Conservation (phyloP, 2,329 filamentous ascomycete genomes). For the Elsinoe fawcettii region DNA sequence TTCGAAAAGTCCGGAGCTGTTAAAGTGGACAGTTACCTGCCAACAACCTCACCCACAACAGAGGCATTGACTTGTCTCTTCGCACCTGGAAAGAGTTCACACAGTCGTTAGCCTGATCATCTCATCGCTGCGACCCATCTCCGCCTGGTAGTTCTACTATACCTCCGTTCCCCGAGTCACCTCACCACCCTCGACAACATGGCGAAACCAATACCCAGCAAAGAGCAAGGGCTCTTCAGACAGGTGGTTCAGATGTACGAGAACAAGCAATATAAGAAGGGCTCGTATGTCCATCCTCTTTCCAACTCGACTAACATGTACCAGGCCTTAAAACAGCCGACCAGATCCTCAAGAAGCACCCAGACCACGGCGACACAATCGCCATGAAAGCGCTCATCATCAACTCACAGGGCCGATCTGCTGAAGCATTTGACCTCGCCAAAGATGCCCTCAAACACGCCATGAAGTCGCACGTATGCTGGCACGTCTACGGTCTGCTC, state of each 20-base stretch:
- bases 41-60: not conserved
- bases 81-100: not conserved
- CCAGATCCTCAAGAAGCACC: slow-evolving; percentile 89
- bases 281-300: slow-evolving; percentile 29
- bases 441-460: slow-evolving; percentile 89
- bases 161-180: not conserved
- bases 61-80: slow-evolving; percentile 13
- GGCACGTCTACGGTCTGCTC: slow-evolving; percentile 95
- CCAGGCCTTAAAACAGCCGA: slow-evolving; percentile 86
- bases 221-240: slow-evolving; percentile 90
- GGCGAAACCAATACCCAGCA: slow-evolving; percentile 60
- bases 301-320: slow-evolving; percentile 25
- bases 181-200: slow-evolving; percentile 12
- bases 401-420: slow-evolving; percentile 82
- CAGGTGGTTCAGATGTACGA: slow-evolving; percentile 95
- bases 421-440: slow-evolving; percentile 87
- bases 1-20: slow-evolving; percentile 7
- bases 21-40: not conserved
- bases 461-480: slow-evolving; percentile 99
- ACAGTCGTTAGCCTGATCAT: not conserved
- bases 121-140: not conserved
- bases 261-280: slow-evolving; percentile 95
- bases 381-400: slow-evolving; percentile 98
- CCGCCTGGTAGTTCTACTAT: not conserved
- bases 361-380: slow-evolving; percentile 94